Percentiles rank a stretch among this genome's conserved stretches.
phyloP scores from a whole-genome alignment of 2,329 filamentous ascomycete species.

The Neofusicoccum umdonicola region DNA sequence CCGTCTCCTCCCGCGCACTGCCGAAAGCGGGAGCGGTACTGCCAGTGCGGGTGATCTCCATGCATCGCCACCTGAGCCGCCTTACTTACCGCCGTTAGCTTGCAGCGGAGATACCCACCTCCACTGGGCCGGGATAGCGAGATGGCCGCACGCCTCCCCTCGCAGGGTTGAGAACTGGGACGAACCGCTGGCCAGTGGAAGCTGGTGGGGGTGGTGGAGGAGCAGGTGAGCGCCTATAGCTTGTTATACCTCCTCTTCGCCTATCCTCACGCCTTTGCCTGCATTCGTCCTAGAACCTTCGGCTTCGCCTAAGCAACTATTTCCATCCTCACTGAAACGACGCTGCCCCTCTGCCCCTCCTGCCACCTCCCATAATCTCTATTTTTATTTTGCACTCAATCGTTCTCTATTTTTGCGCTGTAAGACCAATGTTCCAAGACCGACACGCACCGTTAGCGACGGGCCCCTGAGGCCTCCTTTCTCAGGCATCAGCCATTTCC shows the following conservation, averaged over 20 bases:
- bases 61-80: not conserved
- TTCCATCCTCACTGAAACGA: not conserved
- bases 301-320: not conserved
- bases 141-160: not conserved
- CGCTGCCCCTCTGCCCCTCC: not conserved
- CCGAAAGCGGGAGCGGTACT: too few species aligned
- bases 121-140: not conserved
- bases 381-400: not conserved
- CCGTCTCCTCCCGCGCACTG: not conserved
- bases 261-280: not conserved
- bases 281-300: not conserved
- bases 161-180: not conserved
- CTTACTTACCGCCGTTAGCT: not conserved
- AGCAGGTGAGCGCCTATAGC: not conserved
- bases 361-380: not conserved
- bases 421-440: not conserved
- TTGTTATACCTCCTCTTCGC: not conserved
- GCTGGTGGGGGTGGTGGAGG: too few species aligned
- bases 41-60: conserved; percentile 3
- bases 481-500: not conserved
- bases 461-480: conserved; percentile 5
- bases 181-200: not conserved
- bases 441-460: not conserved
- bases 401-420: not conserved
- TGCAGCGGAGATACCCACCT: not conserved